These are phyloP conservation scores for Nicotiana paniculata DNA, from an alignment of 257 asterid species.

Conservation along the genomic window DNA sequence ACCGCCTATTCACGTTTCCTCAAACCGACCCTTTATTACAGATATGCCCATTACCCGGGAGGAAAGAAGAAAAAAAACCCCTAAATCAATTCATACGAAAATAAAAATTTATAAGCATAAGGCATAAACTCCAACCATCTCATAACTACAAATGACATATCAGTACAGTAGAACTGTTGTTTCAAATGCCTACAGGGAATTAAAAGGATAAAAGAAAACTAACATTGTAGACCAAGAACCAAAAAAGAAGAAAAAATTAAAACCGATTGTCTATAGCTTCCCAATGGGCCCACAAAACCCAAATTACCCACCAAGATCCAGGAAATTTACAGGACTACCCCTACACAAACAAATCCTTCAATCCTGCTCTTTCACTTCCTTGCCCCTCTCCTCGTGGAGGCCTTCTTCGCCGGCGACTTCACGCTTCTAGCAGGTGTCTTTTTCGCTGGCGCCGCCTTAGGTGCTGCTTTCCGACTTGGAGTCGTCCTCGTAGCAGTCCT, in stretches of 20 bases:
- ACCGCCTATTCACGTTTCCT: neutral
- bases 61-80: neutral
- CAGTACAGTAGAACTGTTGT: slow-evolving; percentile 8
- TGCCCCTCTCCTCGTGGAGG: slow-evolving; percentile 30
- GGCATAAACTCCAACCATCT: too few relatives aligned
- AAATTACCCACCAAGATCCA: slow-evolving; percentile 20
- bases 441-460: slow-evolving; percentile 23
- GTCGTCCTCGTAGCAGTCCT: slow-evolving; percentile 41
- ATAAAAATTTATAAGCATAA: neutral
- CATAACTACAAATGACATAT: neutral
- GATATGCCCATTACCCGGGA: neutral
- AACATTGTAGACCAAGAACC: neutral
- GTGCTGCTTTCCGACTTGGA: slow-evolving; percentile 39
- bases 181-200: slow-evolving; percentile 13
- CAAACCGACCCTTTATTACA: neutral
- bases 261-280: slow-evolving; percentile 20
- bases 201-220: neutral
- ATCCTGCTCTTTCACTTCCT: slow-evolving; percentile 30
- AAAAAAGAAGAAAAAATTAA: neutral
- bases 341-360: slow-evolving; percentile 27
- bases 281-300: slow-evolving; percentile 9
- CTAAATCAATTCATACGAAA: neutral
- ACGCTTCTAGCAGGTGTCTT: slow-evolving; percentile 28
- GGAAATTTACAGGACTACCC: slow-evolving; percentile 42
- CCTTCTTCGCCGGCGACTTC: slow-evolving; percentile 42